Evolutionary conservation across 2,329 filamentous ascomycete genomes (phyloP).

Genomic region (Tolypocladium album): DNA sequence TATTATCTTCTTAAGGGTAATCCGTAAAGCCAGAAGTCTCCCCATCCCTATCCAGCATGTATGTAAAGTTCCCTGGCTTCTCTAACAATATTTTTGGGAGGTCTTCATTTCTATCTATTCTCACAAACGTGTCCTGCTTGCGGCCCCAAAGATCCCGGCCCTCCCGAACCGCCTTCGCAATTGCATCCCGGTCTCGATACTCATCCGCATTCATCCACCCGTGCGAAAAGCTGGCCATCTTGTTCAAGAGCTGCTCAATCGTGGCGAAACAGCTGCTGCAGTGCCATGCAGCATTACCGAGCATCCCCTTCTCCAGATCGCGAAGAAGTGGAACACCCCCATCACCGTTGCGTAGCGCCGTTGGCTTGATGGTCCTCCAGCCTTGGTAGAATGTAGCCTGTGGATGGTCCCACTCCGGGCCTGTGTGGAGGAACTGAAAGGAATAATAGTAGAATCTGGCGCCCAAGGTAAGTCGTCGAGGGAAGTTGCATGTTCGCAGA

Average conservation of each 20-base stretch:
- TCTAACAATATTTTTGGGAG: conserved; percentile 35
- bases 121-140: conserved; percentile 32
- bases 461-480: conserved; percentile 38
- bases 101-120: conserved; percentile 39
- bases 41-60: conserved; percentile 35
- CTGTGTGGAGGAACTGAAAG: conserved; percentile 37
- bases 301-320: conserved; percentile 28
- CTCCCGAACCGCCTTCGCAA: conserved; percentile 37
- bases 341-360: conserved; percentile 39
- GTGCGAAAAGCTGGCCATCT: conserved; percentile 47
- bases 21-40: conserved; percentile 36
- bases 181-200: conserved; percentile 35
- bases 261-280: conserved; percentile 51
- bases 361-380: conserved; percentile 38
- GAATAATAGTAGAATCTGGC: conserved; percentile 47
- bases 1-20: conserved; percentile 20
- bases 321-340: conserved; percentile 26
- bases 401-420: conserved; percentile 41
- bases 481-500: conserved; percentile 40
- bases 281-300: conserved; percentile 47
- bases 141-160: conserved; percentile 47
- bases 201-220: conserved; percentile 36
- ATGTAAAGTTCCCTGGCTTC: conserved; percentile 28
- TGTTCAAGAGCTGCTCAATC: conserved; percentile 41
- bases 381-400: conserved; percentile 44